These are phyloP conservation scores for Pythium dissimile DNA, from an alignment of 352 stramenopile genomes.

Conservation along the genomic window DNA sequence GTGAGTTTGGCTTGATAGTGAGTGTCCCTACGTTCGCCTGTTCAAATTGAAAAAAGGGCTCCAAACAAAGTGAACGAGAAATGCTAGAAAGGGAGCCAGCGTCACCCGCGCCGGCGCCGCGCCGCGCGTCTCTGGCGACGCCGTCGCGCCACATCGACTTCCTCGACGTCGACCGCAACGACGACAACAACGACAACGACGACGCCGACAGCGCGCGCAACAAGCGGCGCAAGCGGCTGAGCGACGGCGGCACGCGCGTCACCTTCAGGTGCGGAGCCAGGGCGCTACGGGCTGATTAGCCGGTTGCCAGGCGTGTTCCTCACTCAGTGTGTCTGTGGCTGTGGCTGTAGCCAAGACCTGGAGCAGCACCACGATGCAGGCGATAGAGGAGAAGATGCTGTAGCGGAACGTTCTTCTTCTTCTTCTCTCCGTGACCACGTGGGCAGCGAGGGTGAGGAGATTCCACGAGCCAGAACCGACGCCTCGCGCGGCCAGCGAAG, in stretches of 20 bases:
- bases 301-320: no score
- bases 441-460: background rate
- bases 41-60: no score
- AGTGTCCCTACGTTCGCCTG: no score
- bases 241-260: constrained; percentile 4
- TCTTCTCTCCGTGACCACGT: no score
- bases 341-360: no score
- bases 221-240: background rate
- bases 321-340: no score
- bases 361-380: background rate
- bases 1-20: no score
- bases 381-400: background rate
- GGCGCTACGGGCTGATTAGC: no score
- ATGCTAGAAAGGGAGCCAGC: no score
- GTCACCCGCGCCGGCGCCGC: background rate
- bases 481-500: background rate
- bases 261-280: constrained; percentile 12
- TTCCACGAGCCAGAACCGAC: background rate
- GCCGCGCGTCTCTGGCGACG: constrained; percentile 2
- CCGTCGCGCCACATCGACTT: constrained; percentile 36
- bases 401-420: no score
- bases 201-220: background rate
- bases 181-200: background rate
- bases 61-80: no score
- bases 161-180: constrained; percentile 13